These are phyloP conservation scores for Mycena epipterygia DNA, from an alignment of 768 basidiomycete genomes.

Conservation along the genomic window DNA sequence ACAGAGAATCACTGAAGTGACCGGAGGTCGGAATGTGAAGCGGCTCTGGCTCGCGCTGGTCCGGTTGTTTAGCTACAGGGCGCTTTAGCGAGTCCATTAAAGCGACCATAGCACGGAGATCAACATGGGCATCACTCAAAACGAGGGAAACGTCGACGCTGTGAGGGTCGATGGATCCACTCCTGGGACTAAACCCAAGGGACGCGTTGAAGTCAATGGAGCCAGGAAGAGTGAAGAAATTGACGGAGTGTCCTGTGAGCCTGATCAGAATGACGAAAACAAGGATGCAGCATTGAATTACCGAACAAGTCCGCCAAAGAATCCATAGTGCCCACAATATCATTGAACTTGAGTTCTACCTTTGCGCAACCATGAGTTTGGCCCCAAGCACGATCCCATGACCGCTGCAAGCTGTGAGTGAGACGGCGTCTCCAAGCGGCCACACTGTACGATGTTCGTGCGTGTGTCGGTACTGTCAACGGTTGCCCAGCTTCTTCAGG, in stretches of 20 bases:
- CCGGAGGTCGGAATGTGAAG: conserved; percentile 10
- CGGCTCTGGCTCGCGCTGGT: conserved; percentile 9
- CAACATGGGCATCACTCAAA: conserved; percentile 29
- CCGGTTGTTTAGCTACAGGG: neutral
- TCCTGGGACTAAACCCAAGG: conserved; percentile 32
- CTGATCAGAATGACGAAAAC: conserved; percentile 15
- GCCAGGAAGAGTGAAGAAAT: conserved; percentile 34
- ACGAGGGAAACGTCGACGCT: conserved; percentile 27
- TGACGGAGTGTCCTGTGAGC: conserved; percentile 3
- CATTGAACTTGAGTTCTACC: conserved; percentile 62
- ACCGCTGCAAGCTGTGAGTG: conserved; percentile 69
- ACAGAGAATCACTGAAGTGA: conserved; percentile 21
- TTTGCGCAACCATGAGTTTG: conserved; percentile 69
- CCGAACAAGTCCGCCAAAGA: conserved; percentile 42
- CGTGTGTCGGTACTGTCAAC: conserved; percentile 37
- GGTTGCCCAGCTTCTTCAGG: conserved; percentile 42
- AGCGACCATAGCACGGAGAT: conserved; percentile 23
- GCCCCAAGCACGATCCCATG: conserved; percentile 79
- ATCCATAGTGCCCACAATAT: conserved; percentile 60
- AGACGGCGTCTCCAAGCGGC: conserved; percentile 76
- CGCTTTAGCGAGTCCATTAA: conserved; percentile 29
- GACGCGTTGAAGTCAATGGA: conserved; percentile 30
- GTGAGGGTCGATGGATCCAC: conserved; percentile 31
- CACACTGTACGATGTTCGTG: conserved; percentile 59
- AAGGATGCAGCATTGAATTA: conserved; percentile 37